These are phyloP conservation scores for Aspergillus taichungensis DNA, from an alignment of 495 filamentous ascomycete genomes.

Conservation along the genomic window DNA sequence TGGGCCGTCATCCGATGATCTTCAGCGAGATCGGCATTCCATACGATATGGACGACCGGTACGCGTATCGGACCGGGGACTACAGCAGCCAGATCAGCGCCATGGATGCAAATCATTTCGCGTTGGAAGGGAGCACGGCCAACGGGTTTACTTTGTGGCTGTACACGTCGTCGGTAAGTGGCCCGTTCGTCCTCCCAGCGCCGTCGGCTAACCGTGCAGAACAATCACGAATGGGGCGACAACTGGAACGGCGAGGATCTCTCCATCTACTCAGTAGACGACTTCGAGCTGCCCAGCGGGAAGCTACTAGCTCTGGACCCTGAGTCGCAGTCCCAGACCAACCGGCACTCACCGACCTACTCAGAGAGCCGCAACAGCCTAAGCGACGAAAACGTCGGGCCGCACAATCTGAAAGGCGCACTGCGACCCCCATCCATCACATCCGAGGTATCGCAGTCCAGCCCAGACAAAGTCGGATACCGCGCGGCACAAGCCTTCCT, in stretches of 20 bases:
- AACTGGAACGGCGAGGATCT: slow-evolving; percentile 97
- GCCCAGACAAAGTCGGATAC: slow-evolving; percentile 56
- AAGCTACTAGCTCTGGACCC: slow-evolving; percentile 9
- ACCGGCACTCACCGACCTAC: slow-evolving; percentile 48
- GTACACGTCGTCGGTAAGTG: slow-evolving; percentile 62
- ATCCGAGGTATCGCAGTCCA: slow-evolving; percentile 40
- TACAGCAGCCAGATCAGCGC: slow-evolving; percentile 88
- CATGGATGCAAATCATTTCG: slow-evolving; percentile 96
- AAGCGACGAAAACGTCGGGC: slow-evolving; percentile 50
- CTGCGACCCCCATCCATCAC: slow-evolving; percentile 66
- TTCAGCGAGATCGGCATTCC: slow-evolving; percentile 96
- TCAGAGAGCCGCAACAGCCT: slow-evolving; percentile 48
- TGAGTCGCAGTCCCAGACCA: slow-evolving; percentile 29
- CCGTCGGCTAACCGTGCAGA: slow-evolving; percentile 34
- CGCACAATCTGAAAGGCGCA: slow-evolving; percentile 62
- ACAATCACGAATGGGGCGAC: slow-evolving; percentile 84
- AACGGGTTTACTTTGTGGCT: slow-evolving; percentile 88
- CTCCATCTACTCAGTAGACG: slow-evolving; percentile 79
- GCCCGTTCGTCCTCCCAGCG: neutral
- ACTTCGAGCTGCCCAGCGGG: slow-evolving; percentile 52
- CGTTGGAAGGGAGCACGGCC: slow-evolving; percentile 67
- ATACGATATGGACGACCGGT: slow-evolving; percentile 96
- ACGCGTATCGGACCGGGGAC: slow-evolving; percentile 93
- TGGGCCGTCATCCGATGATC: slow-evolving; percentile 83
- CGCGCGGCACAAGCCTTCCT: slow-evolving; percentile 89